Percentiles rank a stretch among this genome's conserved stretches.
Evolutionary conservation across 192 early-diverging fungal species (phyloP).

Genomic region (Rhizophagus sp.): DNA sequence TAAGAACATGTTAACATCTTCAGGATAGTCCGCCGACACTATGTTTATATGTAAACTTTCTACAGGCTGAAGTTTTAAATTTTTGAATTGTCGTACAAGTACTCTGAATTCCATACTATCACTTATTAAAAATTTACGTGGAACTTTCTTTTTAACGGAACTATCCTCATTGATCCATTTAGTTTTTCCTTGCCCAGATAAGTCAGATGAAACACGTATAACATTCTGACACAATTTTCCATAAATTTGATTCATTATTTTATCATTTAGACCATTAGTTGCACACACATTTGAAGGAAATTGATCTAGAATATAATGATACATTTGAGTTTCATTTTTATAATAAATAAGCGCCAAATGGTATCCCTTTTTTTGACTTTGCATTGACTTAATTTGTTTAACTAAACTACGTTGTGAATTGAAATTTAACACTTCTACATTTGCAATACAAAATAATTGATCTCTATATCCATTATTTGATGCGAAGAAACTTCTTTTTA

Average conservation of each 20-base stretch:
- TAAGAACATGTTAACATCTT: conserved; percentile 31
- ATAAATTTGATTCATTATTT: conserved; percentile 21
- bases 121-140: conserved; percentile 25
- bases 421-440: conserved; percentile 10
- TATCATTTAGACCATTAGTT: conserved; percentile 10
- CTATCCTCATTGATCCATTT: conserved; percentile 23
- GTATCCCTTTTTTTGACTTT: not conserved
- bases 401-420: not conserved
- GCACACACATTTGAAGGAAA: conserved; percentile 22
- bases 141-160: not conserved
- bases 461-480: not conserved
- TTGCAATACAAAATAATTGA: conserved; percentile 31
- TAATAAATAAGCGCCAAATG: conserved; percentile 23
- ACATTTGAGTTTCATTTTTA: not conserved
- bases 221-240: conserved; percentile 23
- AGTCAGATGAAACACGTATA: conserved; percentile 23
- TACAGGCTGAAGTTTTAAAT: not conserved
- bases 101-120: conserved; percentile 16
- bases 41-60: conserved; percentile 33
- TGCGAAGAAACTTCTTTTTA: not conserved
- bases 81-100: conserved; percentile 7
- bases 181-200: conserved; percentile 33
- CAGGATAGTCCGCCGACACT: conserved; percentile 10
- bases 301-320: conserved; percentile 32
- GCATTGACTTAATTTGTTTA: conserved; percentile 19